These are phyloP conservation scores for Penstemon eatonii DNA, from an alignment of 257 asterid species.

Conservation along the genomic window DNA sequence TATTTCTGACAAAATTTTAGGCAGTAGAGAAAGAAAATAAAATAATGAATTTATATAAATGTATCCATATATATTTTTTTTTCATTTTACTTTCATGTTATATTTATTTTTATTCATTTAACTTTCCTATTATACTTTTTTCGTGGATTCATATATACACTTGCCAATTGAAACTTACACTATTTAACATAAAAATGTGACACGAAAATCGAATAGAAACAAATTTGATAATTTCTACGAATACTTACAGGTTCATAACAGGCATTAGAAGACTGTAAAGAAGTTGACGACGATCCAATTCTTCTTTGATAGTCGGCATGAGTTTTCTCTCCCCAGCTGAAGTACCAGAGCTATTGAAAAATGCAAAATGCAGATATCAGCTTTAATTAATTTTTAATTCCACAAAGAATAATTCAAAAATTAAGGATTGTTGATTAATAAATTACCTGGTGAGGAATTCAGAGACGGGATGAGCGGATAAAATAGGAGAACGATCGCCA, in stretches of 20 bases:
- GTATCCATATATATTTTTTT: no score
- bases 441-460: slow-evolving; percentile 94
- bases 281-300: slow-evolving; percentile 93
- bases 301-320: slow-evolving; percentile 93
- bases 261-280: slow-evolving; percentile 97
- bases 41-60: no score
- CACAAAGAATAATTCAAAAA: background rate
- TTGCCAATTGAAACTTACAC: no score
- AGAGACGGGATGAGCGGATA: slow-evolving; percentile 83
- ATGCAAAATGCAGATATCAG: background rate
- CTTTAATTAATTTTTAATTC: background rate
- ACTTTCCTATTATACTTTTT: no score
- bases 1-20: background rate
- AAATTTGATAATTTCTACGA: background rate
- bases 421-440: background rate
- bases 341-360: slow-evolving; percentile 63
- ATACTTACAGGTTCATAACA: slow-evolving; percentile 89
- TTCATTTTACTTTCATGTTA: no score
- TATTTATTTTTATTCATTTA: no score
- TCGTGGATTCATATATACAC: no score
- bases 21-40: background rate
- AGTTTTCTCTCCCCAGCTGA: slow-evolving; percentile 97
- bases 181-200: no score
- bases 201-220: no score
- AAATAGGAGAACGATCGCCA: slow-evolving; percentile 84